Evolutionary conservation across 441 rosid genomes (phyloP), one percentile per base, ranked within the genome.

Genomic region (Raphanus hybrid): DNA sequence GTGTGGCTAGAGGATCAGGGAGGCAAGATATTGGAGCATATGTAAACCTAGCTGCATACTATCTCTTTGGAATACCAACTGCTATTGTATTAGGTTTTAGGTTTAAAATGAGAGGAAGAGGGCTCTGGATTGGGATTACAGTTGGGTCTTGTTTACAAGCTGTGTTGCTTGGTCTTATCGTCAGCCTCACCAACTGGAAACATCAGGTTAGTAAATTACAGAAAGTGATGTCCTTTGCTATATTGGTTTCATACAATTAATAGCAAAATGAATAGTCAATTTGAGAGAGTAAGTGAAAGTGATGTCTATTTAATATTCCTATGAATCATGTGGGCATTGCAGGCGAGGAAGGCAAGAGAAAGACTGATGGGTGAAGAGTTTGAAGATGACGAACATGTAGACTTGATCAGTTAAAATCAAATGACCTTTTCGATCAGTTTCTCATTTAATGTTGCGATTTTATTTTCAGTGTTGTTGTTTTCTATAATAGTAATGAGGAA

Each of bases 1-100:
- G 88, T 50, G 83, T 87, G 52, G 89, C 88, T 50, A 86, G 92
- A 59, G 92, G 92, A 26, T 86, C 91, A 20, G 92, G 92, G 41
- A 87, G 87, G 82, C 91, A 87, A 78, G 75, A 89, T 15, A 70
- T 82, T 4, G 92, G 91, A 0, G 92, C 91, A 3, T 82, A 79
- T 39, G 78, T 87, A 2, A 89, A 89, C 75, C 83, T 89, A 2
- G 87, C 81, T 3, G 88, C 91, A 2, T 86, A 80, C 45, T 87
- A 87, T 73, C 18, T 87, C 2, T 76, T 55, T 55, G 92, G 92
- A 50, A 64, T 87, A 74, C 92, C 91, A 16, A 76, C 72, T 14
- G 92, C 86, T 23, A 78, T 82, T 1, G 0, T 75, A 5, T 81
- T 89, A 81, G 89, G 70, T 9, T 89, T 89, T 73, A 37, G 72